Percentiles rank a stretch among this genome's conserved stretches.
These are phyloP conservation scores for Coemansia sp. DNA, from an alignment of 192 early-diverging fungal species.

Conservation along the genomic window DNA sequence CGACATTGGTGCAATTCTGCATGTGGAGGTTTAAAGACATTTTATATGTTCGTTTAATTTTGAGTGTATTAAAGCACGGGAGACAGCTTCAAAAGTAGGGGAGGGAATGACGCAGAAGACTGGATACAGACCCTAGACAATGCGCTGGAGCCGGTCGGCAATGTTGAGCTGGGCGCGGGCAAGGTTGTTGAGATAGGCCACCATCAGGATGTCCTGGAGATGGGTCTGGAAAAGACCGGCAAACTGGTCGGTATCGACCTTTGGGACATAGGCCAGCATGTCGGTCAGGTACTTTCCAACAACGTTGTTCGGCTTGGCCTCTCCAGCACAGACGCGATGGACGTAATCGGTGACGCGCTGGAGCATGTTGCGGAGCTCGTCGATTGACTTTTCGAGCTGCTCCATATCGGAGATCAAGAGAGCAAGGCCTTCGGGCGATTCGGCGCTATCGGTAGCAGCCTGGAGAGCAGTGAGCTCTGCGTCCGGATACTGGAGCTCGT, in stretches of 20 bases:
- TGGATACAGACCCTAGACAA: slow-evolving; percentile 53
- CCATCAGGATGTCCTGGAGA: slow-evolving; percentile 94
- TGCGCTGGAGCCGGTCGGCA: slow-evolving; percentile 84
- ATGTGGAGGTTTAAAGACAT: no score
- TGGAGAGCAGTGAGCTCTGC: slow-evolving; percentile 79
- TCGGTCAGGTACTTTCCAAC: slow-evolving; percentile 94
- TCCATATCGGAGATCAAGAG: slow-evolving; percentile 87
- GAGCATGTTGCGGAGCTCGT: slow-evolving; percentile 80
- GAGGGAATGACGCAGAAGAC: neutral
- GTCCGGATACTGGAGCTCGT: slow-evolving; percentile 87
- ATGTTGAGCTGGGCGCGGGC: slow-evolving; percentile 94
- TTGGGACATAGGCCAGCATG: slow-evolving; percentile 85
- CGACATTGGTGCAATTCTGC: no score
- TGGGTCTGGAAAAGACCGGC: slow-evolving; percentile 94
- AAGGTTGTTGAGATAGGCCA: slow-evolving; percentile 93
- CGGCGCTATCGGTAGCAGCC: slow-evolving; percentile 38
- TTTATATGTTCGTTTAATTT: no score
- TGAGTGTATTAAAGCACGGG: neutral
- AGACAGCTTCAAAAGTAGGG: neutral
- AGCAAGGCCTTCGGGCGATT: slow-evolving; percentile 55
- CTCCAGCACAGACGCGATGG: slow-evolving; percentile 42
- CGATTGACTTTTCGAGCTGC: slow-evolving; percentile 77
- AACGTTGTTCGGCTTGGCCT: slow-evolving; percentile 62
- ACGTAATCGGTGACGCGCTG: slow-evolving; percentile 83
- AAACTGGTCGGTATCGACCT: slow-evolving; percentile 82